Base-by-base conservation (phyloP, 805 yeast species). In the Saccharomyces eubayanus region DNA sequence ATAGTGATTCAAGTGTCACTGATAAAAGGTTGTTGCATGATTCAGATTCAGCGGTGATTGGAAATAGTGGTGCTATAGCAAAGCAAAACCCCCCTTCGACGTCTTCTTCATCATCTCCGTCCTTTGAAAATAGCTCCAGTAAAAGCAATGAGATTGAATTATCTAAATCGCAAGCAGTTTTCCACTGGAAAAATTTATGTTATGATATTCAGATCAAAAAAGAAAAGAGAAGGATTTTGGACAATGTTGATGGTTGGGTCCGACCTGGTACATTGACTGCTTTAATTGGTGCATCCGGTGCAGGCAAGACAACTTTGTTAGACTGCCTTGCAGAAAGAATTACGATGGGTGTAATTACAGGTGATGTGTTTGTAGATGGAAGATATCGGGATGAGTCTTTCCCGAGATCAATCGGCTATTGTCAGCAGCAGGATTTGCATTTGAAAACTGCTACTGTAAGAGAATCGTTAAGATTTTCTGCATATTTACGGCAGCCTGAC, bases 241-340 rank as follows among this genome's bases (percentile, higher is more conserved):
- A 73, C 54, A 75, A 76, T 55, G 84, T 84, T 53, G 84, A 81
- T 64, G 89, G 89, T 36, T 84, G 84, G 83, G 87, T 84, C 45
- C 81, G 81, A 62, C 88, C 88, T 6, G 87, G 87, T 57, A 82
- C 85, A 46, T 70, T 84, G 64, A 84, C 88, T 50, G 89, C 89
- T 1, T 65, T 80, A 51, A 79, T 80, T 83, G 85, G 86, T 56
- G 81, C 82, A 12, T 79, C 86, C 46, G 87, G 87, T 68, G 87
- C 88, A 51, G 88, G 88, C 72, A 83, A 83, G 63, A 83, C 88
- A n/a, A 83, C 87, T 1, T 70, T 83, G 55, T 72, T 83, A 57
- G 83, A 83, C 70, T 80, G 80, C 55, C 72, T 83, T 60, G 82
- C 85, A 20, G 80, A 79, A 59, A 76, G 87, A 62, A 77, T 81